Percentiles rank a stretch among this genome's conserved stretches.
These are phyloP conservation scores for Phaeolepiota aurea DNA, from an alignment of 768 basidiomycete species.

Conservation along the genomic window DNA sequence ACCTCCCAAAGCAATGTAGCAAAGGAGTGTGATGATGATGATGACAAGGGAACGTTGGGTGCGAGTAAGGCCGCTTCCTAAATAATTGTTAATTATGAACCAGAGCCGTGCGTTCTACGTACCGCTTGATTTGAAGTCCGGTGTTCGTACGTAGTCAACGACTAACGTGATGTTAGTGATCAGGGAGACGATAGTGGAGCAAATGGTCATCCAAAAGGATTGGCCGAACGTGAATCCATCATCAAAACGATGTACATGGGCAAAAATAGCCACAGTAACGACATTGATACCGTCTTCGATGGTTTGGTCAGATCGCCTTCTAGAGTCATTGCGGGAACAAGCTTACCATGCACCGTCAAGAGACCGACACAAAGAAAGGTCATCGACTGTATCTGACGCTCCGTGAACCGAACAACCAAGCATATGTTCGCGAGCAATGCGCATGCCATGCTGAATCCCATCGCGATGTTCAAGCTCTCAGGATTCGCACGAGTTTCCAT, in stretches of 20 bases:
- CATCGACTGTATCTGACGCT: slow-evolving; percentile 51
- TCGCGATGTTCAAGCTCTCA: slow-evolving; percentile 45
- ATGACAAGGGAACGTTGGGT: slow-evolving; percentile 78
- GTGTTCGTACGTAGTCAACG: slow-evolving; percentile 48
- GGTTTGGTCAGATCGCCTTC: slow-evolving; percentile 3
- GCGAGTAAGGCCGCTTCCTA: slow-evolving; percentile 73
- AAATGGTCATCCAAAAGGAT: slow-evolving; percentile 72
- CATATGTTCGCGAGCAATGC: slow-evolving; percentile 62
- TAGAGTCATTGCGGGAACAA: background rate
- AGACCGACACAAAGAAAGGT: slow-evolving; percentile 59
- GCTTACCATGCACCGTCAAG: slow-evolving; percentile 63
- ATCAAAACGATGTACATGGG: slow-evolving; percentile 46
- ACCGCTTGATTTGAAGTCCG: slow-evolving; percentile 61
- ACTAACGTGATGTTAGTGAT: slow-evolving; percentile 63
- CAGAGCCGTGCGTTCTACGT: slow-evolving; percentile 7
- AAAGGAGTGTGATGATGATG: slow-evolving; percentile 64
- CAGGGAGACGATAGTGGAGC: slow-evolving; percentile 60
- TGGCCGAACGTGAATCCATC: slow-evolving; percentile 67
- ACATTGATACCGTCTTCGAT: slow-evolving; percentile 65
- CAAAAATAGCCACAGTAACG: slow-evolving; percentile 48
- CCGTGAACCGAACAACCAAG: slow-evolving; percentile 65
- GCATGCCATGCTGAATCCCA: slow-evolving; percentile 60
- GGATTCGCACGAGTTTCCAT: slow-evolving; percentile 49
- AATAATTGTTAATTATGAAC: background rate
- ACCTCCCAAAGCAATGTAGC: slow-evolving; percentile 68